Percentiles rank a stretch among this genome's conserved stretches.
phyloP scores from a whole-genome alignment of 192 early-diverging fungal species.

The Kappamyces sp. region DNA sequence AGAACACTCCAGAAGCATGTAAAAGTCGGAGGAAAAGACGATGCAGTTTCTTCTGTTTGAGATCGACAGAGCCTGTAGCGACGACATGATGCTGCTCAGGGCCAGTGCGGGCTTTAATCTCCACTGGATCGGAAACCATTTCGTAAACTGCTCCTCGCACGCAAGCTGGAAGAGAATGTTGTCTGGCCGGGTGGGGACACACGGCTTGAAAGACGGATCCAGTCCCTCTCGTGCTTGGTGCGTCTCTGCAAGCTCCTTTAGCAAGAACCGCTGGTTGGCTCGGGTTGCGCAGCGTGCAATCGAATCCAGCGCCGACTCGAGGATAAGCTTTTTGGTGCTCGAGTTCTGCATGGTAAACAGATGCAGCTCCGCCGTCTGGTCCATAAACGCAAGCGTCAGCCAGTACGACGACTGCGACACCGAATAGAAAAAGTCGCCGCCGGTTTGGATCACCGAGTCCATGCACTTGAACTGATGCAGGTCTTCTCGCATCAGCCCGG shows the following conservation, averaged over 20 bases:
- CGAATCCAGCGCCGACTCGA: constrained; percentile 44
- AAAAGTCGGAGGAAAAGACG: constrained; percentile 57
- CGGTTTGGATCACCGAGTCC: no score
- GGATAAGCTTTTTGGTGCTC: constrained; percentile 41
- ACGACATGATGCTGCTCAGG: constrained; percentile 46
- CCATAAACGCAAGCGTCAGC: constrained; percentile 54
- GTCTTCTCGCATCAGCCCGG: no score
- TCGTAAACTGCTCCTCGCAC: constrained; percentile 59
- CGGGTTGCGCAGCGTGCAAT: constrained; percentile 55
- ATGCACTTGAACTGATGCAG: no score
- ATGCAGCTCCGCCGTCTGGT: constrained; percentile 49
- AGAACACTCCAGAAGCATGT: constrained; percentile 32
- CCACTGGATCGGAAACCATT: constrained; percentile 67
- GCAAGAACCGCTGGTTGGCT: constrained; percentile 59
- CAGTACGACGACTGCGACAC: constrained; percentile 39
- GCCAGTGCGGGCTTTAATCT: constrained; percentile 63
- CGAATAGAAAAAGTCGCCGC: no score
- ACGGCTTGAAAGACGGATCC: neutral
- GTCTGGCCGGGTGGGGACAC: constrained; percentile 29
- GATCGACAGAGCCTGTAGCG: constrained; percentile 56
- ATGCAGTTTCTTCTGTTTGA: constrained; percentile 70
- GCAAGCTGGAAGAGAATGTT: constrained; percentile 44
- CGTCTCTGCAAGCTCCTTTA: constrained; percentile 56
- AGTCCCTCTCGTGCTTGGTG: constrained; percentile 51
- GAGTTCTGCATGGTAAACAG: constrained; percentile 63